Evolutionary conservation across 208 protist genomes (phyloP), one percentile per base, ranked within the genome.

Genomic region (Wallacemonas sp.): DNA sequence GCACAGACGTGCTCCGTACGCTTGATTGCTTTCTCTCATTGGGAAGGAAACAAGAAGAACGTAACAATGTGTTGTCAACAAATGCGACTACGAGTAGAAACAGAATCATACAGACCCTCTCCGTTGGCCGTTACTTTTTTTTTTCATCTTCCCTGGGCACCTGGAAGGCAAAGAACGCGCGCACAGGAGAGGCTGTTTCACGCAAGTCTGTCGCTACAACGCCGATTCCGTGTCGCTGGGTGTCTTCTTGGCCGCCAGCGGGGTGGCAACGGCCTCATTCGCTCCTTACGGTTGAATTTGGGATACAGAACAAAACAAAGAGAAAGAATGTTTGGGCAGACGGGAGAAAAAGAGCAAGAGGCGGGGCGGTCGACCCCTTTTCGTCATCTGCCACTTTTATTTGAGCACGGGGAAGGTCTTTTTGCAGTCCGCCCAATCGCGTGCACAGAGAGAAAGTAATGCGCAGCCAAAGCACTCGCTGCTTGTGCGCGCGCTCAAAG

Each of bases 271-370:
- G 33, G 15, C 24, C 1, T 57, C 24, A 38, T 33, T 30, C 50
- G 22, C 30, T 38, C 30, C 9, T 13, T 39, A 57, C 50, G 55
- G 36, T 48, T 48, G 39, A 37, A 17, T 46, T 62, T 62, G 55
- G 36, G 29, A 29, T 62, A 62, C 55, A 62, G 36, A 62, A 62
- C 9, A 63, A 61, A 66, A 61, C 38, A 68, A 54, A 34, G 13
- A 58, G 46, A 63, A 76, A 59, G 44, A 57, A 69, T 29, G 48
- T 26, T 36, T 46, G 15, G 48, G 17, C 21, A 26, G 1, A 32
- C 17, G 15, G 10, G 38, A 57, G n/a, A 38, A 32, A 57, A 32
- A 57, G 21, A 57, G 17, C 24, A 38, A 55, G 36, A 30, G 34
- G 36, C 12, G 50, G 38, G 37, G 19, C n/a, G 22, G 44, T 69